phyloP scores from a whole-genome alignment of 2,329 filamentous ascomycete genomes.

The Hirsutella minnesotensis region DNA sequence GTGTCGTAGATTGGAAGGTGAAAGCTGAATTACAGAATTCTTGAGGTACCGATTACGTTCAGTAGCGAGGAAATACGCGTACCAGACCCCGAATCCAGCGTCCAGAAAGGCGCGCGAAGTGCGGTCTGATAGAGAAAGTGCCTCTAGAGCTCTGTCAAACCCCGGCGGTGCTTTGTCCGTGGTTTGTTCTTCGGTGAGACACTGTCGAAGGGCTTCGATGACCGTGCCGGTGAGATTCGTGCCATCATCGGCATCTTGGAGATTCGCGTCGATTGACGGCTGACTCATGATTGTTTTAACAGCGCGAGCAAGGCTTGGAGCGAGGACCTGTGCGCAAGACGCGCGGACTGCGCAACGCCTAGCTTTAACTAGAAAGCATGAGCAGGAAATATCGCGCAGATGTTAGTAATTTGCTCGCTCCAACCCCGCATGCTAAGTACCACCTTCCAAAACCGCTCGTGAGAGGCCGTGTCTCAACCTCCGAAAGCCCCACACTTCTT shows the following conservation, averaged over 20 bases:
- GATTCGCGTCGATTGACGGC: background rate
- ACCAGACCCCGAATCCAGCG: background rate
- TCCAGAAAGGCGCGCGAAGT: background rate
- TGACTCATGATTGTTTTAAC: background rate
- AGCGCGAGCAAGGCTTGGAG: too few relatives aligned
- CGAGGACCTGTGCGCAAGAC: too few relatives aligned
- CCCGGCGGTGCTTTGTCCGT: background rate
- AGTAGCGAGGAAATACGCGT: background rate
- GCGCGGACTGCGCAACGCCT: too few relatives aligned
- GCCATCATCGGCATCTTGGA: background rate
- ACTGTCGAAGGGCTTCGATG: background rate
- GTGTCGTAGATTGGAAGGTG: background rate
- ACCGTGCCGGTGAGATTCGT: background rate
- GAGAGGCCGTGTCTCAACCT: too few relatives aligned
- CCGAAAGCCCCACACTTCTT: too few relatives aligned
- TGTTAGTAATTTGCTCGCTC: too few relatives aligned
- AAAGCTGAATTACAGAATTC: background rate
- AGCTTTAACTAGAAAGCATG: too few relatives aligned
- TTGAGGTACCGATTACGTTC: background rate
- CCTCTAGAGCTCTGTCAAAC: background rate
- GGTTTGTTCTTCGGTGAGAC: background rate
- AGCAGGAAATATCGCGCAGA: too few relatives aligned
- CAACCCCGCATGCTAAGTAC: too few relatives aligned
- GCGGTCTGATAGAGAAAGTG: background rate
- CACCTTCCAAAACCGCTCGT: too few relatives aligned